phyloP scores from a whole-genome alignment of 1,284 basidiomycete species.

The Fomitopsis betulina region DNA sequence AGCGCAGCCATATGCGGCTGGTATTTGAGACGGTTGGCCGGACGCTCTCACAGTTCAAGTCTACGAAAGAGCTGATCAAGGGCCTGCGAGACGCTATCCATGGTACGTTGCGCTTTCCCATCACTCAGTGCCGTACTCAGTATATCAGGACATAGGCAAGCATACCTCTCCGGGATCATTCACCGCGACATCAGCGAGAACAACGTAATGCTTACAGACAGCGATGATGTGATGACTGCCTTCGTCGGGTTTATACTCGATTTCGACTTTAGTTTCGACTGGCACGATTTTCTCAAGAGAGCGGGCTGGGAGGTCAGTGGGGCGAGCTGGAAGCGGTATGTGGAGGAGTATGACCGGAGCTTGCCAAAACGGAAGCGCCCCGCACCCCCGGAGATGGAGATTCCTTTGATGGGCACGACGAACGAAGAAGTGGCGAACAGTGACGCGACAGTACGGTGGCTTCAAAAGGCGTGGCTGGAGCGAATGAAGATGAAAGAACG shows the following conservation, averaged over 20 bases:
- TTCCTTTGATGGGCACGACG: neutral
- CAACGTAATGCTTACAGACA: conserved; percentile 7
- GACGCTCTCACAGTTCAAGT: conserved; percentile 6
- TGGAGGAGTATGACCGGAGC: neutral
- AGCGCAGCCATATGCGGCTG: conserved; percentile 15
- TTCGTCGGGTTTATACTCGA: conserved; percentile 9
- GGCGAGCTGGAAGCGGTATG: neutral
- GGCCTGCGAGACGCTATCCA: conserved; percentile 10
- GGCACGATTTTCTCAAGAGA: neutral
- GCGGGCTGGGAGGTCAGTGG: neutral
- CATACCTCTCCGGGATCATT: conserved; percentile 2
- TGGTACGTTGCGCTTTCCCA: conserved; percentile 1
- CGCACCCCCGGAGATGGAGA: neutral
- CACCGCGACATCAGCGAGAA: conserved; percentile 13
- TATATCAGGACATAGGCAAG: conserved; percentile 5
- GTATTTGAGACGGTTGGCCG: conserved; percentile 10
- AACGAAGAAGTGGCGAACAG: neutral
- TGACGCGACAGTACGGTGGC: too few relatives aligned
- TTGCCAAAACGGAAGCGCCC: neutral
- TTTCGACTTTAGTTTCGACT: conserved; percentile 7
- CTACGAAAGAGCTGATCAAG: conserved; percentile 6
- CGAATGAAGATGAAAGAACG: conserved; percentile 3
- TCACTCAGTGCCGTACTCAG: neutral
- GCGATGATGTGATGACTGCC: neutral
- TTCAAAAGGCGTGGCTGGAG: neutral